phyloP scores from a whole-genome alignment of 2,329 filamentous ascomycete species.

The Rhinocladiella similis region DNA sequence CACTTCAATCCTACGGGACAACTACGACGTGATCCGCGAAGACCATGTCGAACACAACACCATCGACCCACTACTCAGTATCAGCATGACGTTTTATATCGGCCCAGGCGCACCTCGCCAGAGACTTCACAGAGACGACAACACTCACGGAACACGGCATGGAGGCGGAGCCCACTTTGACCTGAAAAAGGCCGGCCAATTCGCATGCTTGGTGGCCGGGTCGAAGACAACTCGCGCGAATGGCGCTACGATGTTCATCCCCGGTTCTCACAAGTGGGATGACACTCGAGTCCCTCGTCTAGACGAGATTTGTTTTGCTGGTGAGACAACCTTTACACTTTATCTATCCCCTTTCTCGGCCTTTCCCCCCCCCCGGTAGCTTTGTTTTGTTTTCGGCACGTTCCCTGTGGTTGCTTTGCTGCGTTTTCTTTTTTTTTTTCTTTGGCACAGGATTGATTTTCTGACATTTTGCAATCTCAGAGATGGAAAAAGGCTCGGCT shows the following conservation, averaged over 20 bases:
- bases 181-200: constrained; percentile 25
- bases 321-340: constrained; percentile 16
- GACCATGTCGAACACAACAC: not conserved
- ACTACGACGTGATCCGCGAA: constrained; percentile 17
- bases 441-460: not conserved
- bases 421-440: not conserved
- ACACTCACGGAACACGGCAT: constrained; percentile 34
- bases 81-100: constrained; percentile 33
- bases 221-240: constrained; percentile 42
- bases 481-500: constrained; percentile 39
- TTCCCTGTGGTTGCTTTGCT: no score
- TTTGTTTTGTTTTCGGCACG: no score
- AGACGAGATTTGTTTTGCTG: constrained; percentile 38
- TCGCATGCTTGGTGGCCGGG: constrained; percentile 30
- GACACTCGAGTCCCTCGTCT: constrained; percentile 28
- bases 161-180: no score
- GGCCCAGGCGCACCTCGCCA: constrained; percentile 36
- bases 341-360: not conserved
- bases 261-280: constrained; percentile 44
- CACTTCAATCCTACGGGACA: constrained; percentile 29
- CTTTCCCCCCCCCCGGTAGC: not conserved
- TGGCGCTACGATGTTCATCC: constrained; percentile 53
- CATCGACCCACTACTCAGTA: constrained; percentile 31
- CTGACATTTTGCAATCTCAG: constrained; percentile 17
- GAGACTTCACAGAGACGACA: constrained; percentile 40